Evolutionary conservation across 805 yeast genomes (phyloP).

Genomic region (Diddensiella transvaalensis): DNA sequence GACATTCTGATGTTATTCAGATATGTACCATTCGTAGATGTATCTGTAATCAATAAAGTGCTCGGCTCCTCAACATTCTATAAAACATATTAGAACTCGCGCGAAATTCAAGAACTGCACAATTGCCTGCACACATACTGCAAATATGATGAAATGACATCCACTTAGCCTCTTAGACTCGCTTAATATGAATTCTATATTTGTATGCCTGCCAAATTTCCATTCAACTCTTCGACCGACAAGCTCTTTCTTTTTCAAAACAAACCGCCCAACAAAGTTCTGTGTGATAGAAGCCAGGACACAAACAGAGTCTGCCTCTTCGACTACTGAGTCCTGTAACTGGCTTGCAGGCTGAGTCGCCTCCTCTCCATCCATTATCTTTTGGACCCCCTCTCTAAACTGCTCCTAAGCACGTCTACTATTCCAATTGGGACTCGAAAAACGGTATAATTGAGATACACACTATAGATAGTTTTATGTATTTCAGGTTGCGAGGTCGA

Average conservation of each 20-base stretch:
- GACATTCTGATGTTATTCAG: slow-evolving; percentile 70
- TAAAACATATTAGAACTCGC: neutral
- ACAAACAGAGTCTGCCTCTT: slow-evolving; percentile 17
- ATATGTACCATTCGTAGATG: slow-evolving; percentile 90
- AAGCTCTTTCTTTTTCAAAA: slow-evolving; percentile 4
- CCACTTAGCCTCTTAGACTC: slow-evolving; percentile 68
- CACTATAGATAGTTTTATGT: no score
- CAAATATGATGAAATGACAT: slow-evolving; percentile 67
- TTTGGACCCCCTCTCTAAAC: no score
- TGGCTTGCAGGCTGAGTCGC: slow-evolving; percentile 17
- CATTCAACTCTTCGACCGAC: slow-evolving; percentile 36
- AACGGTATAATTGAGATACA: no score
- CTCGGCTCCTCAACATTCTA: slow-evolving; percentile 20
- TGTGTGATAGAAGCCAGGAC: slow-evolving; percentile 16
- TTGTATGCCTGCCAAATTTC: slow-evolving; percentile 70
- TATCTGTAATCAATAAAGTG: slow-evolving; percentile 40
- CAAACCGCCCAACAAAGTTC: slow-evolving; percentile 2
- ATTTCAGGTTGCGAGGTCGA: no score
- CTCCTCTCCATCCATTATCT: slow-evolving; percentile 10
- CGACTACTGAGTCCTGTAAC: neutral
- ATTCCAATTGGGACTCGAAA: no score
- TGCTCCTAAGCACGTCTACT: no score
- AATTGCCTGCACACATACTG: slow-evolving; percentile 30
- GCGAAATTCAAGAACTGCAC: neutral
- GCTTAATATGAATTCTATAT: slow-evolving; percentile 61